These are phyloP conservation scores for Phytophthora fragariae DNA, from an alignment of 352 stramenopile genomes.

Conservation along the genomic window DNA sequence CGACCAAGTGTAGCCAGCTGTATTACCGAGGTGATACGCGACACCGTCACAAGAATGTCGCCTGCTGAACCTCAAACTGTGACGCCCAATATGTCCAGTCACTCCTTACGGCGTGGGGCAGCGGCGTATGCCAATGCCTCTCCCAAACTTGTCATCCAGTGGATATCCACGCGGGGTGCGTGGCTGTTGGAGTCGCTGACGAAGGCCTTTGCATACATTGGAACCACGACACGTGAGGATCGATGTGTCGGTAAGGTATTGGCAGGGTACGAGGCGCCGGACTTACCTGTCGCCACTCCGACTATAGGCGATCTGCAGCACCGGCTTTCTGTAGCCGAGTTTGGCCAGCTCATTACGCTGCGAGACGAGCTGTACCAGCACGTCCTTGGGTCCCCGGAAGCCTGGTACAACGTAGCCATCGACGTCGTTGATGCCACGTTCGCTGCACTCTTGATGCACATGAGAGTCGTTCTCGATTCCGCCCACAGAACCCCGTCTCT, in stretches of 20 bases:
- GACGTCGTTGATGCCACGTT: slow-evolving; percentile 11
- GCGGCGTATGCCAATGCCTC: slow-evolving; percentile 6
- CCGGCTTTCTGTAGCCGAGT: background rate
- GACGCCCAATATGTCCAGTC: slow-evolving; percentile 8
- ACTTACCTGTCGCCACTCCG: slow-evolving; percentile 25
- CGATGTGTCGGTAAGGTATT: slow-evolving; percentile 27
- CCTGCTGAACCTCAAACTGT: background rate
- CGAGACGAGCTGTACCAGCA: slow-evolving; percentile 8
- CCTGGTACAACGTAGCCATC: slow-evolving; percentile 5
- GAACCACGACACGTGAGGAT: slow-evolving; percentile 29
- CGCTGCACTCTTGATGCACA: slow-evolving; percentile 13
- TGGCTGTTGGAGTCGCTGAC: slow-evolving; percentile 15
- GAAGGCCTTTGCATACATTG: slow-evolving; percentile 36
- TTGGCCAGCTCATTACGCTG: slow-evolving; percentile 6
- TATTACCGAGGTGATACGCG: slow-evolving; percentile 14
- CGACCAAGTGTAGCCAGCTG: slow-evolving; percentile 12
- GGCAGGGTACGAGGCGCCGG: slow-evolving; percentile 5
- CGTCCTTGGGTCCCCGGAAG: background rate
- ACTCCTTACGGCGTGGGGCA: slow-evolving; percentile 11
- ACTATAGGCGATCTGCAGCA: slow-evolving; percentile 11
- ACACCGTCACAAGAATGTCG: background rate
- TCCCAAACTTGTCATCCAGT: slow-evolving; percentile 29
- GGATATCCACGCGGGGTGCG: slow-evolving; percentile 18
- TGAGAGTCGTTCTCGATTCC: slow-evolving; percentile 4
- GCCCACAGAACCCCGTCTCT: background rate